Evolutionary conservation across 306 rosid species (phyloP).

Genomic region (Prunus davidiana): DNA sequence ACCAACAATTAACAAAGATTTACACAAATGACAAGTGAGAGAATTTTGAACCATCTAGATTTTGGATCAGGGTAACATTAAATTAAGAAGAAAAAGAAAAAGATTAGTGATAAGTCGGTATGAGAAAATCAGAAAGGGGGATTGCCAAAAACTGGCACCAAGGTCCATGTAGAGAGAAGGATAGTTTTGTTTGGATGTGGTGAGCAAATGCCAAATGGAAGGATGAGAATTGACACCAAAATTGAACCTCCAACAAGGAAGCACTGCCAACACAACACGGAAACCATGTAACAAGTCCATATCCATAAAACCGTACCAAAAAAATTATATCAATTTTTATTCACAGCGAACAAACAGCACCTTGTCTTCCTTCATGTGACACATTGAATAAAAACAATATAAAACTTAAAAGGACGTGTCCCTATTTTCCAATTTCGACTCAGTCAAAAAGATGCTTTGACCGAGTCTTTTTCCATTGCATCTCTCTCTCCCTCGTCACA

Average conservation of each 20-base stretch:
- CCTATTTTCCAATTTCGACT: not conserved
- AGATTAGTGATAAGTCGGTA: not conserved
- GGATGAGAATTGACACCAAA: slow-evolving; percentile 14
- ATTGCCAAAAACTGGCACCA: slow-evolving; percentile 6
- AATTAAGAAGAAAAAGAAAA: not conserved
- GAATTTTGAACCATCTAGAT: not conserved
- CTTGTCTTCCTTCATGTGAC: not conserved
- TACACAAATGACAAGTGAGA: not conserved
- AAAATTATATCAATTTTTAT: not conserved
- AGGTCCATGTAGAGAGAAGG: not conserved
- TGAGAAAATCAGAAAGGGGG: not conserved
- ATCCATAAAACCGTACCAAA: not conserved
- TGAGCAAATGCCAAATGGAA: slow-evolving; percentile 15
- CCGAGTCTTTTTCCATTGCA: slow-evolving; percentile 4
- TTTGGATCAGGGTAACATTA: too few species aligned
- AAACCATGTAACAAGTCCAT: not conserved
- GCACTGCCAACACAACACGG: not conserved
- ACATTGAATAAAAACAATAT: not conserved
- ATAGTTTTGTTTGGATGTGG: slow-evolving; percentile 15
- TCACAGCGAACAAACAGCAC: not conserved
- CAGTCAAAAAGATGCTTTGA: slow-evolving; percentile 29
- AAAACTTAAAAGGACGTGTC: not conserved
- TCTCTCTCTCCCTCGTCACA: not conserved
- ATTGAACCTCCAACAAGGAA: not conserved
- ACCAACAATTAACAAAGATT: not conserved